Percentiles rank a stretch among this genome's conserved stretches.
These are phyloP conservation scores for Saccharomycopsis babjevae DNA, from an alignment of 805 yeast species.

Conservation along the genomic window DNA sequence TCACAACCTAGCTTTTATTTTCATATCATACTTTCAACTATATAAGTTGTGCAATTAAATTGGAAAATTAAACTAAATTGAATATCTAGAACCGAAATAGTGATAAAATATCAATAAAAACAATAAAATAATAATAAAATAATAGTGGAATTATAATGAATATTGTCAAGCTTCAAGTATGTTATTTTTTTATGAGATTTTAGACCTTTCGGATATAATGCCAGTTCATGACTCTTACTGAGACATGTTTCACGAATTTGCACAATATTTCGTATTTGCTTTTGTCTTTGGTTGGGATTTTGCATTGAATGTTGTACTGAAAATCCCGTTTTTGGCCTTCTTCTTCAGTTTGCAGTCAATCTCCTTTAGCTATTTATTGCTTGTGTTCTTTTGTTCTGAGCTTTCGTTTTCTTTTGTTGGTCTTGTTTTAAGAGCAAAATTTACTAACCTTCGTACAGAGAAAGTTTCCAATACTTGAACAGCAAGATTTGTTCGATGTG, in stretches of 20 bases:
- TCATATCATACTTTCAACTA: no score
- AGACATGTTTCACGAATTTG: no score
- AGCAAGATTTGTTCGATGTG: conserved; percentile 74
- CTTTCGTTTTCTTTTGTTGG: not conserved
- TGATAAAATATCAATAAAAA: not conserved
- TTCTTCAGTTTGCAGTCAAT: no score
- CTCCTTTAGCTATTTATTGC: no score
- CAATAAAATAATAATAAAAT: not conserved
- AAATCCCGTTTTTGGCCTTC: no score
- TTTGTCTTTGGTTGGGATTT: not conserved
- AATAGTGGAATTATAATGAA: conserved; percentile 34
- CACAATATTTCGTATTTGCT: not conserved
- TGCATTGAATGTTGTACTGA: no score
- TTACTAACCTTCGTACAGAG: conserved; percentile 32
- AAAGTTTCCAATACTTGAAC: conserved; percentile 77
- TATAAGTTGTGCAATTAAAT: no score
- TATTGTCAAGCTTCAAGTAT: conserved; percentile 51
- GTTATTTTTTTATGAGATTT: conserved; percentile 20
- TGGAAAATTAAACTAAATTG: not conserved
- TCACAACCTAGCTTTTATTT: no score
- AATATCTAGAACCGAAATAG: not conserved
- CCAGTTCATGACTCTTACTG: no score
- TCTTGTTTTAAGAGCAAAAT: not conserved
- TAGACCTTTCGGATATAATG: no score
- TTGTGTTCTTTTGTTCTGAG: not conserved